Percentiles rank a stretch among this genome's conserved stretches.
Evolutionary conservation across 768 basidiomycete genomes (phyloP).

Genomic region (Mycena floridula): DNA sequence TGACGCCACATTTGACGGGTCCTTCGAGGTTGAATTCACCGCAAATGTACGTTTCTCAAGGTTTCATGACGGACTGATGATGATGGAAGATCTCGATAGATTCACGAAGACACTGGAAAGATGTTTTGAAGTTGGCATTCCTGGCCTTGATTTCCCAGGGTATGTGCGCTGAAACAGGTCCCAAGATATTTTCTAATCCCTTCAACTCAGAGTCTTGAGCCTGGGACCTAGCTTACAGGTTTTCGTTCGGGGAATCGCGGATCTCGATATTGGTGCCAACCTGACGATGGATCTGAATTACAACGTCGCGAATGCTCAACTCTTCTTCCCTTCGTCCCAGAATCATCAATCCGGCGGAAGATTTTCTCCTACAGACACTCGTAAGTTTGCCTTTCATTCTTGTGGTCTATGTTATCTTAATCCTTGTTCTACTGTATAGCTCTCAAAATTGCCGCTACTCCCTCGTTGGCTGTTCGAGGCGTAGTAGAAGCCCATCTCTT

Average conservation of each 20-base stretch:
- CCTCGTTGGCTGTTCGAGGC: slow-evolving; percentile 20
- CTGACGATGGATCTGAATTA: slow-evolving; percentile 26
- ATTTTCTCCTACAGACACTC: slow-evolving; percentile 21
- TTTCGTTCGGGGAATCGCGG: slow-evolving; percentile 18
- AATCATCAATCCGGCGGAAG: slow-evolving; percentile 16
- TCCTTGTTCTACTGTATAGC: slow-evolving; percentile 12
- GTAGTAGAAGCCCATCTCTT: slow-evolving; percentile 28
- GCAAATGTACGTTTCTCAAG: too few relatives aligned
- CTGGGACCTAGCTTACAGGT: slow-evolving; percentile 35
- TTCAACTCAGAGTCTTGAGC: slow-evolving; percentile 33
- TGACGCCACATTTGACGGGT: too few relatives aligned
- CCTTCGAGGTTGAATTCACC: too few relatives aligned
- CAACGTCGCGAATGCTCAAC: slow-evolving; percentile 21
- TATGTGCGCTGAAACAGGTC: too few relatives aligned
- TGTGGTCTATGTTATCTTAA: too few relatives aligned
- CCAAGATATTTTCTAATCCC: too few relatives aligned
- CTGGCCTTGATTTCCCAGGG: slow-evolving; percentile 46
- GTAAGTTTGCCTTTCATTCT: slow-evolving; percentile 15
- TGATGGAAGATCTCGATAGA: too few relatives aligned
- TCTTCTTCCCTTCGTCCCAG: slow-evolving; percentile 29
- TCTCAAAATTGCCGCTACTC: slow-evolving; percentile 26
- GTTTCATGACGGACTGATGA: too few relatives aligned
- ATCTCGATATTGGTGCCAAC: slow-evolving; percentile 27
- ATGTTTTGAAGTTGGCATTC: slow-evolving; percentile 36
- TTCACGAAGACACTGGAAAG: too few relatives aligned